These are phyloP conservation scores for Euptelea pleiosperma DNA, from an alignment of 164 flowering plant species.

Conservation along the genomic window DNA sequence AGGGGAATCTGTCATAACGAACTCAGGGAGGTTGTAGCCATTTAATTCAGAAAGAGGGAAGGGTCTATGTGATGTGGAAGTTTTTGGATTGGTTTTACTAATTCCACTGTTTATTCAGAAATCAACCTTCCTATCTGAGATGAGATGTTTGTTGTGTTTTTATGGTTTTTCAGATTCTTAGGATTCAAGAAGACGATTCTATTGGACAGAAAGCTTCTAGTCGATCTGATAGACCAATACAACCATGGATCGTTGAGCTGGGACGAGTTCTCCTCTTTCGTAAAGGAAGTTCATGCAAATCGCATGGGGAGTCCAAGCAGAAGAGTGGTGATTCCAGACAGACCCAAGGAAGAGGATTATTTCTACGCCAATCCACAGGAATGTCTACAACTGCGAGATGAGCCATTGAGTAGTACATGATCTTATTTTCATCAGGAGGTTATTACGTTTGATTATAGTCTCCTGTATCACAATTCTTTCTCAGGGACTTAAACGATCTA, in stretches of 20 bases:
- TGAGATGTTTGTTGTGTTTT: background rate
- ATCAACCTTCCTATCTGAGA: background rate
- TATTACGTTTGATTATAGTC: background rate
- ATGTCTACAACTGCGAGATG: conserved; percentile 49
- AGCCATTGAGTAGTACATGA: conserved; percentile 32
- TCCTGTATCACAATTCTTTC: too few relatives aligned
- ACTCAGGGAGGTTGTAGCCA: too few relatives aligned
- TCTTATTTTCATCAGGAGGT: background rate
- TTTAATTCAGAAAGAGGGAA: too few relatives aligned
- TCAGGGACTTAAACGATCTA: background rate
- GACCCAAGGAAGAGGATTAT: conserved; percentile 86
- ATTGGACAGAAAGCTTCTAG: conserved; percentile 62
- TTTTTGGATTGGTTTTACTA: too few relatives aligned
- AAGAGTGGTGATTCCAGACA: conserved; percentile 63
- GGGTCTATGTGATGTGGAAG: too few relatives aligned
- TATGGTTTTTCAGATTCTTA: conserved; percentile 47
- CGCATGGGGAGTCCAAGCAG: conserved; percentile 66
- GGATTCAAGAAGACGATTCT: conserved; percentile 73
- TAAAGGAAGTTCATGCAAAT: conserved; percentile 51
- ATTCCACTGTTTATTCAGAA: too few relatives aligned
- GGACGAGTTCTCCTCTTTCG: conserved; percentile 65
- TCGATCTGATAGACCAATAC: conserved; percentile 67
- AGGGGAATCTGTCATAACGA: too few relatives aligned
- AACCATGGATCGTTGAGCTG: conserved; percentile 46
- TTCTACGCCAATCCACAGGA: conserved; percentile 86